Conservation (phyloP, 2,329 filamentous ascomycete genomes). For the Aspergillus felis region DNA sequence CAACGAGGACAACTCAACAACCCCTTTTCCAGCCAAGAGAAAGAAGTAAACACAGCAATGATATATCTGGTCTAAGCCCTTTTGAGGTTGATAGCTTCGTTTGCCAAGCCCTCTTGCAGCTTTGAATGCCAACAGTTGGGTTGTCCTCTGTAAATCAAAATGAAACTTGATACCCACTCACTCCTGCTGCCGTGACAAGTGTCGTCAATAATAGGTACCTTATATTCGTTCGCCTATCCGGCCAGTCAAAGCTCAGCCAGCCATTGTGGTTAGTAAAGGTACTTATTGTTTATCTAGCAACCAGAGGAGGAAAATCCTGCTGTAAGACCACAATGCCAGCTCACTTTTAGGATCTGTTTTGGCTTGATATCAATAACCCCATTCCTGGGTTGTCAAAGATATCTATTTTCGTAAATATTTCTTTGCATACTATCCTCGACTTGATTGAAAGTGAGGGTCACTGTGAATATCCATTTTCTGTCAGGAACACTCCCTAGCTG, state of each 20-base stretch:
- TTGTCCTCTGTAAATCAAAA: background rate
- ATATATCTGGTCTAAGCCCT: background rate
- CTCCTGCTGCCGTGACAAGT: background rate
- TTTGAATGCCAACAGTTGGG: background rate
- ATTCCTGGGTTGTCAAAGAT: background rate
- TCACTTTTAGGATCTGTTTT: background rate
- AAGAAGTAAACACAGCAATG: background rate
- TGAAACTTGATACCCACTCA: background rate
- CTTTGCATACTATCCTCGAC: background rate
- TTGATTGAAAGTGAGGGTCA: background rate
- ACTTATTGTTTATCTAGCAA: background rate
- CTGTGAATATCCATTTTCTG: background rate
- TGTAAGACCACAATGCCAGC: background rate
- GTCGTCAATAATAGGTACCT: background rate
- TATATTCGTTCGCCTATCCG: background rate
- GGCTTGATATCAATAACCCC: background rate
- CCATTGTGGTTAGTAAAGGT: background rate
- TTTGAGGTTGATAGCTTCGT: background rate
- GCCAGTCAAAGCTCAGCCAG: background rate
- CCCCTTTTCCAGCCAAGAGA: background rate
- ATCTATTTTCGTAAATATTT: background rate
- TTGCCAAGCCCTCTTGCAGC: background rate
- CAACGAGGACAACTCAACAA: background rate
- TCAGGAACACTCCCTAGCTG: background rate
- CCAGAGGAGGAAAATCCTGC: background rate